A percentile compares a stretch with the other conserved stretches of the same genome.
phyloP scores from a whole-genome alignment of 2,329 filamentous ascomycete species.

The Phoma sp. region DNA sequence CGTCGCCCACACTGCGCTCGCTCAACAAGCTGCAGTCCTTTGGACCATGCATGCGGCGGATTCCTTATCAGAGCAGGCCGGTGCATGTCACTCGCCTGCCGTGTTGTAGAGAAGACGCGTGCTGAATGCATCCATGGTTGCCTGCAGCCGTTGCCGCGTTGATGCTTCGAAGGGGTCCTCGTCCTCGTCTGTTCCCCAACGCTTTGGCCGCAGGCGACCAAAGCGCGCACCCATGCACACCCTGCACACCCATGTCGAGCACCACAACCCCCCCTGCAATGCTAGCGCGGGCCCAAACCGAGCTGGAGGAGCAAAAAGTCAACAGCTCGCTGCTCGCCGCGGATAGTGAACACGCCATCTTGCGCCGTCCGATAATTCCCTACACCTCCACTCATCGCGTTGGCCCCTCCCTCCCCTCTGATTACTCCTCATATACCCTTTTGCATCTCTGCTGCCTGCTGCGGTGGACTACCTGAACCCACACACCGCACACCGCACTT shows the following conservation, averaged over 20 bases:
- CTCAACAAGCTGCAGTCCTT: slow-evolving; percentile 17
- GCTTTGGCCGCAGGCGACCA: slow-evolving; percentile 10
- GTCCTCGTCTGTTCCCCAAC: slow-evolving; percentile 10
- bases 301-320: slow-evolving; percentile 34
- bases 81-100: slow-evolving; percentile 1
- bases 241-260: neutral
- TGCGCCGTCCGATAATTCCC: slow-evolving; percentile 18
- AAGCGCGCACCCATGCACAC: slow-evolving; percentile 10
- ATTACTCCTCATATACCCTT: slow-evolving; percentile 19
- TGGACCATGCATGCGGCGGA: slow-evolving; percentile 1
- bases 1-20: slow-evolving; percentile 7
- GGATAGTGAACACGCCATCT: slow-evolving; percentile 32
- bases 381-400: slow-evolving; percentile 26
- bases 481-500: slow-evolving; percentile 14
- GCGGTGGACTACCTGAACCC: slow-evolving; percentile 14
- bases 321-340: slow-evolving; percentile 24
- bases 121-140: neutral
- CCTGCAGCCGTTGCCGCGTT: slow-evolving; percentile 2
- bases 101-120: neutral
- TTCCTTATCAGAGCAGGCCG: slow-evolving; percentile 7
- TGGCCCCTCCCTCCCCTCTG: slow-evolving; percentile 23
- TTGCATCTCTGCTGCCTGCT: slow-evolving; percentile 21
- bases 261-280: slow-evolving; percentile 3
- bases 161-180: slow-evolving; percentile 10
- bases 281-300: slow-evolving; percentile 20